Base-by-base conservation (phyloP, 176 grass and related monocot species). In the Canna indica region DNA sequence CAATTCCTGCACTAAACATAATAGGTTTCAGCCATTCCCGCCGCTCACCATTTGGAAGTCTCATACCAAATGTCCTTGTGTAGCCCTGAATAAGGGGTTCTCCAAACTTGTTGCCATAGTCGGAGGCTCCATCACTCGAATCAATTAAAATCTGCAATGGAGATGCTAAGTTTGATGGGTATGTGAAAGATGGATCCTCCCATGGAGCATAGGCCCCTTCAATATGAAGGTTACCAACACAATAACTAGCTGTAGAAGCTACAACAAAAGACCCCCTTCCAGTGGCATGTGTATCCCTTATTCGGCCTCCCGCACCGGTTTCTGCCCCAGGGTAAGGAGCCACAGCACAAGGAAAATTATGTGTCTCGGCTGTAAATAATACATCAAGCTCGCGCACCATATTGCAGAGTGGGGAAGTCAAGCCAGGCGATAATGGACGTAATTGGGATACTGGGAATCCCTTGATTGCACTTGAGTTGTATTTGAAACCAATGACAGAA, bases 51-150 rank as follows among this genome's bases (percentile, higher is more conserved):
- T 76, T 86, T 66, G 80, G 85, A 46, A 90, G 80, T 69, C 92
- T 91, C 77, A 82, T 86, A 6, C 92, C 92, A 60, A 91, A 91
- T 47, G 45, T 96, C 76, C 92, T 86, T 30, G 79, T 96, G 58
- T 68, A 96, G 36, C 92, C 92, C 67, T 89, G 88, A 85, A 96
- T 96, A 73, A 91, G 32, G 63, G 92, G 88, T 61, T 91, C 92
- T 14, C 92, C 92, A 72, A 96, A 96, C 68, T 96, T 96, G 75
- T 96, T 96, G 29, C 92, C 92, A 59, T 96, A 96, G 71, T 96
- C 92, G 74, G 88, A 91, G n/a, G 88, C 88, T 42, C 85, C 92
- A 4, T 96, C 81, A 74, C 88, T 96, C 38, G 92, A 78, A 81
- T 86, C 81, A 81, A 96, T 34, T 45, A 88, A 83, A 86, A 96